Evolutionary conservation across 2,329 filamentous ascomycete genomes (phyloP).

Genomic region (Nothophaeocryptopus gaeumannii): DNA sequence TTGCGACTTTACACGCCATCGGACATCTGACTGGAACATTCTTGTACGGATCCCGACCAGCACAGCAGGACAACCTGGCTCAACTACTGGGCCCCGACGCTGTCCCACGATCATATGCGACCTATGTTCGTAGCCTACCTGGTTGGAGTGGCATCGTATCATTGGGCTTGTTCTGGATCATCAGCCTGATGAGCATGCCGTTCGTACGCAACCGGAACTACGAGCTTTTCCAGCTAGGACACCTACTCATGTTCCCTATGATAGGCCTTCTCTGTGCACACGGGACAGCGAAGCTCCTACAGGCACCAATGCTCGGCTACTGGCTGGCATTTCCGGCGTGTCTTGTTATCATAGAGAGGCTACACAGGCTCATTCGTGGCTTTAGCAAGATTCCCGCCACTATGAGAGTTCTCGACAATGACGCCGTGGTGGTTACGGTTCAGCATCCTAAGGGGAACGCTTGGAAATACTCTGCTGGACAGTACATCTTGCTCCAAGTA

Average conservation of each 20-base stretch:
- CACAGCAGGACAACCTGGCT: slow-evolving; percentile 47
- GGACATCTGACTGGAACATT: slow-evolving; percentile 56
- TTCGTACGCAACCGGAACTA: slow-evolving; percentile 53
- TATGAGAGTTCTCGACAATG: slow-evolving; percentile 50
- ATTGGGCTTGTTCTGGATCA: slow-evolving; percentile 50
- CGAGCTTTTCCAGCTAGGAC: slow-evolving; percentile 57
- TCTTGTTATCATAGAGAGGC: slow-evolving; percentile 51
- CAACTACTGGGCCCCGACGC: slow-evolving; percentile 45
- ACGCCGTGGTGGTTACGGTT: slow-evolving; percentile 52
- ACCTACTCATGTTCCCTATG: slow-evolving; percentile 59
- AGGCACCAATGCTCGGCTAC: slow-evolving; percentile 58
- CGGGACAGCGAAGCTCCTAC: slow-evolving; percentile 51
- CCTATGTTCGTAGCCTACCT: slow-evolving; percentile 49
- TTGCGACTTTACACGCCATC: slow-evolving; percentile 54
- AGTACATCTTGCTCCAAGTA: slow-evolving; percentile 58
- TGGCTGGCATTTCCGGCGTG: slow-evolving; percentile 55
- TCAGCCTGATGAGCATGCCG: slow-evolving; percentile 52
- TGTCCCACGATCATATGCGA: slow-evolving; percentile 44
- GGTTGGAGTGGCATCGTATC: slow-evolving; percentile 53
- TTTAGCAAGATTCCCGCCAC: slow-evolving; percentile 51
- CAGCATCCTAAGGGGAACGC: slow-evolving; percentile 49
- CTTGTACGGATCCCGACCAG: slow-evolving; percentile 47
- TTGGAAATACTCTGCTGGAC: slow-evolving; percentile 56
- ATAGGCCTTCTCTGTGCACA: slow-evolving; percentile 57
- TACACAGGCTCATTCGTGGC: slow-evolving; percentile 46